phyloP scores from a whole-genome alignment of 495 filamentous ascomycete species.

The Chaetomidium leptoderma region DNA sequence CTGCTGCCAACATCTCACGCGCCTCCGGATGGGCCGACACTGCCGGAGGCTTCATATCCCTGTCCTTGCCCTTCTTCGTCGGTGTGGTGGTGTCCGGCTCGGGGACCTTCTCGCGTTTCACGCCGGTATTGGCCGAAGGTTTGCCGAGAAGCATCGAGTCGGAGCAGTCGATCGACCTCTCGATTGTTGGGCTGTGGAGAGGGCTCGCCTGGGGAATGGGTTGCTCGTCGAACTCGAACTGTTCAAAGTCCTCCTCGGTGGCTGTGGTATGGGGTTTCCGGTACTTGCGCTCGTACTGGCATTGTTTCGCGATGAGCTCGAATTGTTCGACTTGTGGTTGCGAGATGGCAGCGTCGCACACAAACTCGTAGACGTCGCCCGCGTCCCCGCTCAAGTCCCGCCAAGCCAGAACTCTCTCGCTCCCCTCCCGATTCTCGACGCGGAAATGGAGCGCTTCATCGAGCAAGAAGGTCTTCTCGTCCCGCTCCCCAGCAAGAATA shows the following conservation, averaged over 20 bases:
- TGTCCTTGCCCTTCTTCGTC: constrained; percentile 29
- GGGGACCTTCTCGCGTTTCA: constrained; percentile 31
- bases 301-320: constrained; percentile 78
- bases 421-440: constrained; percentile 69
- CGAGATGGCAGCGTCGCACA: constrained; percentile 73
- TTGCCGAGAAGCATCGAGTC: constrained; percentile 44
- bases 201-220: constrained; percentile 82
- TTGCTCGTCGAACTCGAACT: constrained; percentile 75
- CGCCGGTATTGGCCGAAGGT: constrained; percentile 32
- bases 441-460: constrained; percentile 89
- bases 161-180: constrained; percentile 43
- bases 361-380: constrained; percentile 93
- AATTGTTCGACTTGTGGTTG: constrained; percentile 72
- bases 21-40: constrained; percentile 62
- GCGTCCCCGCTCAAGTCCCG: constrained; percentile 88
- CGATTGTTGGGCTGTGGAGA: constrained; percentile 58
- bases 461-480: constrained; percentile 95
- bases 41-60: constrained; percentile 44
- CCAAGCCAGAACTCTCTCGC: constrained; percentile 85
- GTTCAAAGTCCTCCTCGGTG: constrained; percentile 70
- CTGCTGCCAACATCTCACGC: constrained; percentile 66
- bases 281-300: constrained; percentile 96
- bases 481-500: constrained; percentile 64
- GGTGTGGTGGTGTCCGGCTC: constrained; percentile 25
- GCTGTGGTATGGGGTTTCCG: constrained; percentile 72